phyloP scores from a whole-genome alignment of 2,329 filamentous ascomycete species.

The Botryotinia calthae region DNA sequence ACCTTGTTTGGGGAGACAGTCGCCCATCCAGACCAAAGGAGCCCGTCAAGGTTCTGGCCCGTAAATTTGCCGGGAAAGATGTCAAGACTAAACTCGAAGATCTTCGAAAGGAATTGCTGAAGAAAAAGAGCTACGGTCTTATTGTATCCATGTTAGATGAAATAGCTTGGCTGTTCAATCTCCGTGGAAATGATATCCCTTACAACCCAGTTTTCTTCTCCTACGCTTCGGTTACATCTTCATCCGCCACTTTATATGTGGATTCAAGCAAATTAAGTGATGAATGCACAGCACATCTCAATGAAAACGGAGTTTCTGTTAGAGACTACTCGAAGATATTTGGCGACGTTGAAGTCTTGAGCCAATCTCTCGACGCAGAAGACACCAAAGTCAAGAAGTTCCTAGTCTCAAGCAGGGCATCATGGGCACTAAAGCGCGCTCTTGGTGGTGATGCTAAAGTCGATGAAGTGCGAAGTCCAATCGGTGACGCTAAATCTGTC shows the following conservation, averaged over 20 bases:
- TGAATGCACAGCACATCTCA: slow-evolving; percentile 68
- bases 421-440: slow-evolving; percentile 86
- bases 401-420: slow-evolving; percentile 81
- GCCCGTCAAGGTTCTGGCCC: slow-evolving; percentile 66
- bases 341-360: slow-evolving; percentile 67
- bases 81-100: slow-evolving; percentile 81
- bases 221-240: slow-evolving; percentile 83
- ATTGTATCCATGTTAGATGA: slow-evolving; percentile 95
- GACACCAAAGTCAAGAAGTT: slow-evolving; percentile 57
- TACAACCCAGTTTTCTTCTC: slow-evolving; percentile 99
- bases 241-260: slow-evolving; percentile 75
- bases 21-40: slow-evolving; percentile 75
- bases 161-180: slow-evolving; percentile 97
- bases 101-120: slow-evolving; percentile 84
- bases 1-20: slow-evolving; percentile 77
- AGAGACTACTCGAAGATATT: slow-evolving; percentile 84
- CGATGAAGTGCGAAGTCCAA: slow-evolving; percentile 81
- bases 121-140: slow-evolving; percentile 83
- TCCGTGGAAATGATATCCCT: slow-evolving; percentile 90
- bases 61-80: slow-evolving; percentile 77
- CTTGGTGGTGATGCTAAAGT: slow-evolving; percentile 83
- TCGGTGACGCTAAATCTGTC: slow-evolving; percentile 87
- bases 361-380: slow-evolving; percentile 44
- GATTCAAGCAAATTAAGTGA: slow-evolving; percentile 73
- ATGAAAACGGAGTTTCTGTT: slow-evolving; percentile 65